These are phyloP conservation scores for Claviceps maximensis DNA, from an alignment of 2,329 filamentous ascomycete species.

Conservation along the genomic window DNA sequence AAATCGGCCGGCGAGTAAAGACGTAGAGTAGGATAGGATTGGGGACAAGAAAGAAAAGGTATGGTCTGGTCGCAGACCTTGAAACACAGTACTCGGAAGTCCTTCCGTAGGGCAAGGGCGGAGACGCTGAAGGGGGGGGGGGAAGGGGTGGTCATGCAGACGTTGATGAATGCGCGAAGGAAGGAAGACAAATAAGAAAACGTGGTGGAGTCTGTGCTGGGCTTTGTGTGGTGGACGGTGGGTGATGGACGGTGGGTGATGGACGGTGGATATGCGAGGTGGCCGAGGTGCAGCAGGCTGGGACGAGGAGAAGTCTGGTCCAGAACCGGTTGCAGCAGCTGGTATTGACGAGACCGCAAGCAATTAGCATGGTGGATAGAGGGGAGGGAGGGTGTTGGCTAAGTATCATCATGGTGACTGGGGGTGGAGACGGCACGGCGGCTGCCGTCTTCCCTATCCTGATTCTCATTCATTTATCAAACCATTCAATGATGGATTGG, in stretches of 20 bases:
- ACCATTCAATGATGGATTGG: neutral
- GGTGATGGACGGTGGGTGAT: no score
- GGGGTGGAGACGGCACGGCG: neutral
- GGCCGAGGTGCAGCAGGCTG: no score
- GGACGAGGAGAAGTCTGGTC: no score
- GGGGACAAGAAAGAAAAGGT: neutral
- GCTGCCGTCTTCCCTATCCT: neutral
- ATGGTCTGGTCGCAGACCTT: neutral
- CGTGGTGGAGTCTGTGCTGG: neutral
- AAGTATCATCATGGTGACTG: neutral
- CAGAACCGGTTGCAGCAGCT: neutral
- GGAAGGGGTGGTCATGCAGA: neutral
- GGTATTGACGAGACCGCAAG: neutral
- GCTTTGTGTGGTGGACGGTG: neutral
- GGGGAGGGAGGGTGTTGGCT: neutral
- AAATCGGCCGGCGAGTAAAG: neutral
- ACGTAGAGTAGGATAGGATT: neutral
- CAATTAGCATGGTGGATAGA: neutral
- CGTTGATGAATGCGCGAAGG: neutral
- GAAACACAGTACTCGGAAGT: neutral
- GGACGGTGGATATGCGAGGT: neutral
- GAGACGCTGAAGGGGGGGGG: neutral
- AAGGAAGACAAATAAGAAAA: slow-evolving; percentile 1
- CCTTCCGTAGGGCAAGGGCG: neutral
- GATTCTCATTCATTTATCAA: no score